phyloP scores from a whole-genome alignment of 2,329 filamentous ascomycete species.

The Sclerotinia sclerotiorum region DNA sequence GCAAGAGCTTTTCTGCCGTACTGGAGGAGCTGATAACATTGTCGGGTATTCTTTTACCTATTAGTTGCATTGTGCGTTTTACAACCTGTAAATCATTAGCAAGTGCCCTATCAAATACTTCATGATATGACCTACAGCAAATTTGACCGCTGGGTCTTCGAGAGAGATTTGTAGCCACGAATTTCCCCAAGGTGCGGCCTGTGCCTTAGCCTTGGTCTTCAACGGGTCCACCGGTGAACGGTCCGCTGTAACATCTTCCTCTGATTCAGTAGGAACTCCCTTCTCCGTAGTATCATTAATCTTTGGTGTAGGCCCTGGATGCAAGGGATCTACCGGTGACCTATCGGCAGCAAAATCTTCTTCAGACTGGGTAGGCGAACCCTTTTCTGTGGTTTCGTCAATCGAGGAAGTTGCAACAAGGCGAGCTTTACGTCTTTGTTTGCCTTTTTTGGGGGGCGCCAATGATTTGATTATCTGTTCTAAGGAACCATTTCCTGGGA shows the following conservation, averaged over 20 bases:
- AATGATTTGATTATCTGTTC: constrained; percentile 30
- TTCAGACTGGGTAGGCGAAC: constrained; percentile 36
- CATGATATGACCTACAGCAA: constrained; percentile 60
- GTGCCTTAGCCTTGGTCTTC: constrained; percentile 32
- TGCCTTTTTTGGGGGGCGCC: constrained; percentile 12
- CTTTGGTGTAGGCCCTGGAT: constrained; percentile 24
- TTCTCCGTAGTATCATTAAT: constrained; percentile 30
- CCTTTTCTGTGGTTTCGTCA: constrained; percentile 30
- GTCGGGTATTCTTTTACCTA: constrained; percentile 75
- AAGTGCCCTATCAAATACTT: not conserved
- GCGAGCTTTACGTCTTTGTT: constrained; percentile 10
- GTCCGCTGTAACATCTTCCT: constrained; percentile 38
- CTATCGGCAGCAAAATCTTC: constrained; percentile 35
- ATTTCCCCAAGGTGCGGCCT: constrained; percentile 49
- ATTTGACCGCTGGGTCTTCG: constrained; percentile 61
- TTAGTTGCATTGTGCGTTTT: constrained; percentile 79
- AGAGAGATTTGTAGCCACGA: constrained; percentile 61
- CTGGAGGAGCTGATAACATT: constrained; percentile 57
- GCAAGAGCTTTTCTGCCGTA: constrained; percentile 56
- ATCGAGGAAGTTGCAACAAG: constrained; percentile 19
- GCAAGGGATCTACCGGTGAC: constrained; percentile 32
- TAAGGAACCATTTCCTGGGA: constrained; percentile 25
- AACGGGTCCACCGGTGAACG: constrained; percentile 31
- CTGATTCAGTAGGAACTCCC: constrained; percentile 33
- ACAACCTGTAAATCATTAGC: constrained; percentile 57